Percentiles rank a stretch among this genome's conserved stretches.
Conservation (phyloP, 1,139 yeast species). For the Debaryomycetaceae sp. region DNA sequence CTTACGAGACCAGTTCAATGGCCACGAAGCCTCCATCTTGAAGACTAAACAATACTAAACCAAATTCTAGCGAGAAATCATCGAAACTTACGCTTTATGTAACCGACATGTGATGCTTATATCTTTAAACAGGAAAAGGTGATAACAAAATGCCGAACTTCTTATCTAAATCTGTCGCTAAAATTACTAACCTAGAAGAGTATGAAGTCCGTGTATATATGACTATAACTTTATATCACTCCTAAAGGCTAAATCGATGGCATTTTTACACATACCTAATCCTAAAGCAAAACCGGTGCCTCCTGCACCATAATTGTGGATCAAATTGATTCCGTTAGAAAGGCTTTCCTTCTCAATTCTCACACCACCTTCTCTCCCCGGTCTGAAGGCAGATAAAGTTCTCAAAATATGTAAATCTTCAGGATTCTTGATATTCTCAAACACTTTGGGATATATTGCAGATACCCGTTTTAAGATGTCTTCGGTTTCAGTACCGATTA, state of each 20-base stretch:
- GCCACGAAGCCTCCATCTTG: neutral
- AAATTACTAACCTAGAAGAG: too few relatives aligned
- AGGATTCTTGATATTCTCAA: constrained; percentile 19
- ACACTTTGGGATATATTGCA: constrained; percentile 49
- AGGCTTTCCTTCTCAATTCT: constrained; percentile 52
- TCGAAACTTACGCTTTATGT: too few relatives aligned
- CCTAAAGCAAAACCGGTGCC: constrained; percentile 48
- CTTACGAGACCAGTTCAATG: neutral
- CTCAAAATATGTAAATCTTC: constrained; percentile 42
- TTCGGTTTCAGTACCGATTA: constrained; percentile 50
- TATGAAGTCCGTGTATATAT: too few relatives aligned
- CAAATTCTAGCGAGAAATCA: too few relatives aligned
- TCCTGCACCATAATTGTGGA: constrained; percentile 50
- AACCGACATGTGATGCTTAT: too few relatives aligned
- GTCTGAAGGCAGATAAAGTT: constrained; percentile 67
- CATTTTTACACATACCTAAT: constrained; percentile 26
- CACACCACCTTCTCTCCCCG: constrained; percentile 65
- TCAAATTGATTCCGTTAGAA: constrained; percentile 28
- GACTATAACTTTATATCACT: neutral
- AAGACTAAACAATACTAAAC: too few relatives aligned
- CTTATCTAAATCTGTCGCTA: too few relatives aligned
- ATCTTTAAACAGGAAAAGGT: too few relatives aligned
- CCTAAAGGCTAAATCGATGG: neutral
- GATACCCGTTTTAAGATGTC: constrained; percentile 59
- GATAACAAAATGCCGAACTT: too few relatives aligned